These are phyloP conservation scores for Omphalotus olearius DNA, from an alignment of 1,284 basidiomycete genomes.

Conservation along the genomic window DNA sequence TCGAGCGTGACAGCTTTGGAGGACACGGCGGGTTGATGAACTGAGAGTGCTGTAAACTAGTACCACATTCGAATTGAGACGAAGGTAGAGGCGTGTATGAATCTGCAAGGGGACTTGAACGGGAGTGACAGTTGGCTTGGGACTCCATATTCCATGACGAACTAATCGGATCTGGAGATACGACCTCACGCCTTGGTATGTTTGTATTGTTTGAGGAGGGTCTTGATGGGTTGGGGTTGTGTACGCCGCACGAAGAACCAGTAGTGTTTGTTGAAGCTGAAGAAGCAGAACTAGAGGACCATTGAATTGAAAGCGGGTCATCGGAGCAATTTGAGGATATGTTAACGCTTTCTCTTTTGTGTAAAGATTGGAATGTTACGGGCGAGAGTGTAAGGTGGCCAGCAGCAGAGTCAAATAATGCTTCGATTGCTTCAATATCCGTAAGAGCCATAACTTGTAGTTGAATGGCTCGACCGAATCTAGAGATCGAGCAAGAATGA, in stretches of 20 bases:
- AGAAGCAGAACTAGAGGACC: too few species aligned
- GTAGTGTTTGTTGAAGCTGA: too few species aligned
- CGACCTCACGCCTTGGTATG: too few species aligned
- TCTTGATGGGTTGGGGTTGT: too few species aligned
- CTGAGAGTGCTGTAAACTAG: not conserved
- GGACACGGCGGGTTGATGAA: not conserved
- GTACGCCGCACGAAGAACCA: too few species aligned
- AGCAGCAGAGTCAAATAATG: constrained; percentile 2
- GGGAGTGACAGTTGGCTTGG: not conserved
- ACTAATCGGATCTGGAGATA: too few species aligned
- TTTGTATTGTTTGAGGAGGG: too few species aligned
- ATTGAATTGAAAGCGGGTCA: too few species aligned
- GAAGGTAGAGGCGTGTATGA: not conserved
- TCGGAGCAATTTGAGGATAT: not conserved
- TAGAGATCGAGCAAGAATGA: too few species aligned
- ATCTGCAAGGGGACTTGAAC: not conserved
- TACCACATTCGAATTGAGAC: not conserved
- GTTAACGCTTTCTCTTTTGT: not conserved
- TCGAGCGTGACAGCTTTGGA: constrained; percentile 4
- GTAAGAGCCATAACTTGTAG: not conserved
- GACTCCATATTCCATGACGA: not conserved
- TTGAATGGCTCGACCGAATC: too few species aligned
- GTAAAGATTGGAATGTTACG: not conserved
- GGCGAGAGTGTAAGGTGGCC: constrained; percentile 1
- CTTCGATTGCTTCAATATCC: constrained; percentile 8